A percentile compares a stretch with the other conserved stretches of the same genome.
Conservation (phyloP, 805 yeast genomes). For the Ogataea ganodermae region DNA sequence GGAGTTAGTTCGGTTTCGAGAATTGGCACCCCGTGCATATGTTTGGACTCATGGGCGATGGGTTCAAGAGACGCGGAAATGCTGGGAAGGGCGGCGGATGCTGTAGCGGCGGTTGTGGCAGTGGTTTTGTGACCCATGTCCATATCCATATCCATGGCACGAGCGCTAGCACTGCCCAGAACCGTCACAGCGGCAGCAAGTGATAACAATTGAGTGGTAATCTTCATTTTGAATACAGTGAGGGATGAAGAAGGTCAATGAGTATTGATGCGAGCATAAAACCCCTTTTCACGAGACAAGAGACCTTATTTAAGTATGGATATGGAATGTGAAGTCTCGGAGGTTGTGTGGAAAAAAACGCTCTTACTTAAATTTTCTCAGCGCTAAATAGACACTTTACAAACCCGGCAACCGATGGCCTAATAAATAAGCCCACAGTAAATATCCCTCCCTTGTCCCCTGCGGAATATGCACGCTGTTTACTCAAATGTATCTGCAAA, state of each 20-base stretch:
- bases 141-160: conserved; percentile 14
- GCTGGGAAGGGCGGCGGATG: neutral
- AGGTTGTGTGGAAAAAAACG: neutral
- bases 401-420: conserved; percentile 6
- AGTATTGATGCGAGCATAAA: neutral
- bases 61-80: conserved; percentile 33
- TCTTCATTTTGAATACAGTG: neutral
- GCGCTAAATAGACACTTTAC: neutral
- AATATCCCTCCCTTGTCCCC: neutral
- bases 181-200: neutral
- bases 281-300: neutral
- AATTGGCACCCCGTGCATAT: conserved; percentile 75
- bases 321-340: neutral
- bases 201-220: neutral
- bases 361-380: neutral
- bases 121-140: conserved; percentile 9
- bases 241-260: too few relatives aligned
- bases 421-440: neutral
- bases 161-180: neutral
- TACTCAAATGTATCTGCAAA: neutral
- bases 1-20: conserved; percentile 65
- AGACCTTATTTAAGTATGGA: neutral
- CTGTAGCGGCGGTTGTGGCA: neutral
- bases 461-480: conserved; percentile 5
- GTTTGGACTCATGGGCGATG: conserved; percentile 47